Percentiles rank a stretch among this genome's conserved stretches.
These are phyloP conservation scores for Pseudohalonectria lignicola DNA, from an alignment of 2,329 filamentous ascomycete genomes.

Conservation along the genomic window DNA sequence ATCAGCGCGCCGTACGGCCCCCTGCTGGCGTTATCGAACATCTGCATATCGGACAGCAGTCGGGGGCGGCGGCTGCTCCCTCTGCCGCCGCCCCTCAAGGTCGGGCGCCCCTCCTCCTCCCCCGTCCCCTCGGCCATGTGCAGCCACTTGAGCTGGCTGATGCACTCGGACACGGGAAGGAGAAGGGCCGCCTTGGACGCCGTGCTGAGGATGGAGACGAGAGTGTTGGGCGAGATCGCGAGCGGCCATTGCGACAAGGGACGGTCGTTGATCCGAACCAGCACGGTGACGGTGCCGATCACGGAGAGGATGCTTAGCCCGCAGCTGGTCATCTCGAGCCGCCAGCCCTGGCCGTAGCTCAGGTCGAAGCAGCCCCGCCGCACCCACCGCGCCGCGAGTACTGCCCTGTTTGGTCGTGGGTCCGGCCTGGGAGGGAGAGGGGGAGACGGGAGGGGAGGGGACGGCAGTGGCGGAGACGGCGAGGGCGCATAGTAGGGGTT, in stretches of 20 bases:
- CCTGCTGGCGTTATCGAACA: conserved; percentile 16
- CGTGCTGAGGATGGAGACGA: conserved; percentile 16
- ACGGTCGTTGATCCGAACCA: conserved; percentile 7
- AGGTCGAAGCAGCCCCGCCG: neutral
- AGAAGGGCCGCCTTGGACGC: conserved; percentile 13
- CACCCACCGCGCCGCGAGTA: too few relatives aligned
- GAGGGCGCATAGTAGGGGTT: too few relatives aligned
- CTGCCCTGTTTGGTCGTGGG: too few relatives aligned
- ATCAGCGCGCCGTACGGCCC: conserved; percentile 9
- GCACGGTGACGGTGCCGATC: conserved; percentile 4
- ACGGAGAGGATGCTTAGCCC: conserved; percentile 4
- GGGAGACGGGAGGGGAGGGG: too few relatives aligned
- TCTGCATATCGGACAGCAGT: conserved; percentile 13
- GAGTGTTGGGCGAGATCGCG: conserved; percentile 14
- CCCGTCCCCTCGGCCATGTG: conserved; percentile 10
- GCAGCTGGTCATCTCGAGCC: neutral
- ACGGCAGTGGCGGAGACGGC: too few relatives aligned
- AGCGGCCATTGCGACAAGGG: conserved; percentile 11
- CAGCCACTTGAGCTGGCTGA: conserved; percentile 21
- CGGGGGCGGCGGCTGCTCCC: too few relatives aligned
- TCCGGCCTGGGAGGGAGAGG: too few relatives aligned
- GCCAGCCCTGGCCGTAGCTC: neutral
- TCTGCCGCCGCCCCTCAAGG: too few relatives aligned
- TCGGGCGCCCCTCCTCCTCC: neutral
- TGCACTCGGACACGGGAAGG: conserved; percentile 13